Base-by-base conservation (phyloP, 352 stramenopile species). In the Phytophthora multivora region DNA sequence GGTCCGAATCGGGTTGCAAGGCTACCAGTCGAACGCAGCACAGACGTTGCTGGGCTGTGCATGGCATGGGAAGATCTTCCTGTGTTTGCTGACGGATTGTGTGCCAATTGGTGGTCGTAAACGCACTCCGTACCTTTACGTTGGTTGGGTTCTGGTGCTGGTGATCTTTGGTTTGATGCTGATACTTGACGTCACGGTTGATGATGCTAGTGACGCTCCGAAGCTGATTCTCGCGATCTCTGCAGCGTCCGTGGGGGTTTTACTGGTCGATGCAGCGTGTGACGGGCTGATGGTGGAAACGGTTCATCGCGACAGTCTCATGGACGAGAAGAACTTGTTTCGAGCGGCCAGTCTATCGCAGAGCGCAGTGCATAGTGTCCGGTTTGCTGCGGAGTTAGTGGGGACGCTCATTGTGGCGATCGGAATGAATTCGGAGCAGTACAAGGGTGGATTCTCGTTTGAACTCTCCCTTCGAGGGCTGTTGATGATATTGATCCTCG, bases 241-340 rank as follows among this genome's bases (percentile, higher is more conserved):
- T 10, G 60, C 86, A 18, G 79, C 79, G 1, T 93, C 90, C 16
- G 48, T 91, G 6, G 66, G 60, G 5, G 63, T 67, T 31, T 58
- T 74, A 7, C 51, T 93, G 19, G 78, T 84, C 1, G 83, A 95
- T 36, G 82, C 90, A n/a, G 75, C 76, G 7, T 89, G 80, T 54
- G 86, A 95, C 43, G 83, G 79, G 0, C 48, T 93, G 36, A 87
- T 95, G 79, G 84, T 93, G 51, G 82, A 93, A 73, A 85, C 81
- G 35, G 80, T 86, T 3, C 80, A 92, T 41, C 71, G 73, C 5
- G 80, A 91, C 43, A 75, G 61, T 6, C 71, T 88, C 36, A 49
- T 62, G 7, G 26, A 62, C 31, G 35, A 61, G 26, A 19, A 9
- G 19, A 6, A 36, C 8, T 8, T 42, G 18, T 31, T 51, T 26